Conservation (phyloP, 202 grass and related monocot genomes). For the Elaeis oleifera region DNA sequence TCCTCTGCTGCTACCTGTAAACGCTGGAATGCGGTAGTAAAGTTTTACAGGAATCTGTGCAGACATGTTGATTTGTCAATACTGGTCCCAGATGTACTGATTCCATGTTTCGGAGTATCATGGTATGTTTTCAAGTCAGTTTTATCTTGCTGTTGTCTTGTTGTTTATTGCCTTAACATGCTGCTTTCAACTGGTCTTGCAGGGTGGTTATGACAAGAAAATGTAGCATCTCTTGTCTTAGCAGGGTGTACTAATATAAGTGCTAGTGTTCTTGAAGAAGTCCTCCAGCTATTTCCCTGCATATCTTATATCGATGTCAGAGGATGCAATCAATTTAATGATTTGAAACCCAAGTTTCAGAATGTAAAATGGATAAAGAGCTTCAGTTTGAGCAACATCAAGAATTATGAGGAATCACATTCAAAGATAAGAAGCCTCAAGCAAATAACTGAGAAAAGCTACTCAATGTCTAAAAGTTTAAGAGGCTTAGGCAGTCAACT, state of each 20-base stretch:
- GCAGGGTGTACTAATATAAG: conserved; percentile 70
- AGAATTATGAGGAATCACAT: conserved; percentile 45
- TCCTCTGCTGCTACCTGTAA: conserved; percentile 78
- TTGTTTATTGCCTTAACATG: neutral
- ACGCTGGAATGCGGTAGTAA: conserved; percentile 53
- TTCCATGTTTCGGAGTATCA: conserved; percentile 44
- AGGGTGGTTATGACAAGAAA: conserved; percentile 81
- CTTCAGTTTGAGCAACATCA: conserved; percentile 20
- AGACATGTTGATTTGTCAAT: conserved; percentile 70
- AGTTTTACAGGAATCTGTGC: conserved; percentile 66
- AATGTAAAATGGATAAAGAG: conserved; percentile 72
- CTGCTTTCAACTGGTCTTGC: conserved; percentile 28
- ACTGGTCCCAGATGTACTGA: conserved; percentile 69
- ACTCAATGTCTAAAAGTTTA: conserved; percentile 36
- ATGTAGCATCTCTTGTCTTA: conserved; percentile 63
- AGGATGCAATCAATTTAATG: conserved; percentile 73
- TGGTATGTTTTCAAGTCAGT: conserved; percentile 42
- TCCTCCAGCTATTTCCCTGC: conserved; percentile 49
- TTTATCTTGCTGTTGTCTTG: conserved; percentile 9
- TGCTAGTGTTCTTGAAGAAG: conserved; percentile 50
- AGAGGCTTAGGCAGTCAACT: conserved; percentile 46
- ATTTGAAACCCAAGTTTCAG: conserved; percentile 72
- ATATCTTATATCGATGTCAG: conserved; percentile 73
- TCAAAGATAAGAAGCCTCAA: conserved; percentile 71
- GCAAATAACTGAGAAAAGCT: conserved; percentile 56